Evolutionary conservation across 306 rosid genomes (phyloP).

Genomic region (Senna siamea): DNA sequence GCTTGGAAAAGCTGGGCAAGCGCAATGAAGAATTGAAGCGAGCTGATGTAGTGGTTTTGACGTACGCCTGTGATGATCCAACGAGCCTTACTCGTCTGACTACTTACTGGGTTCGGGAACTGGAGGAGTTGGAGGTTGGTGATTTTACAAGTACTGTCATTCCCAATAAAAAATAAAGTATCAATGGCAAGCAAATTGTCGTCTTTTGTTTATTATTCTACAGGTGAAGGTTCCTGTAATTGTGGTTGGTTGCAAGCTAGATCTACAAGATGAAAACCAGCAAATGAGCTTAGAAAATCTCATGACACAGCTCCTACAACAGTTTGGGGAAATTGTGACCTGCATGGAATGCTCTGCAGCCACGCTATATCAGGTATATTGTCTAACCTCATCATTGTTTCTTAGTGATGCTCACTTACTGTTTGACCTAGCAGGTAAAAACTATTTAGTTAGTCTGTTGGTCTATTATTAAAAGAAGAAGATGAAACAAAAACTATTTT

Average conservation of each 20-base stretch:
- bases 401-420: constrained; percentile 25
- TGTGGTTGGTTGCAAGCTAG: constrained; percentile 57
- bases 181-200: neutral
- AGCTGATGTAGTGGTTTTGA: constrained; percentile 81
- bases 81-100: constrained; percentile 59
- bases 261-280: constrained; percentile 51
- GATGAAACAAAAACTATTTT: constrained; percentile 15
- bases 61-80: constrained; percentile 81
- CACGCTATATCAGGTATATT: constrained; percentile 52
- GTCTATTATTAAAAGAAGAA: neutral
- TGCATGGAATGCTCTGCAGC: constrained; percentile 60
- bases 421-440: constrained; percentile 6
- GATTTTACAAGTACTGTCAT: constrained; percentile 23
- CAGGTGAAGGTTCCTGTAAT: constrained; percentile 53
- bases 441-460: neutral
- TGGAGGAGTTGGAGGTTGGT: constrained; percentile 65
- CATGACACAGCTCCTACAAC: constrained; percentile 48
- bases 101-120: constrained; percentile 73
- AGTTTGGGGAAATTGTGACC: constrained; percentile 38
- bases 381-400: constrained; percentile 9
- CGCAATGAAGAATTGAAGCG: constrained; percentile 76
- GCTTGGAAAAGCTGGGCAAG: constrained; percentile 69
- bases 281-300: constrained; percentile 51
- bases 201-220: constrained; percentile 5
- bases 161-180: neutral